phyloP scores from a whole-genome alignment of 441 rosid genomes.

The Pelargonium exstipulatum region DNA sequence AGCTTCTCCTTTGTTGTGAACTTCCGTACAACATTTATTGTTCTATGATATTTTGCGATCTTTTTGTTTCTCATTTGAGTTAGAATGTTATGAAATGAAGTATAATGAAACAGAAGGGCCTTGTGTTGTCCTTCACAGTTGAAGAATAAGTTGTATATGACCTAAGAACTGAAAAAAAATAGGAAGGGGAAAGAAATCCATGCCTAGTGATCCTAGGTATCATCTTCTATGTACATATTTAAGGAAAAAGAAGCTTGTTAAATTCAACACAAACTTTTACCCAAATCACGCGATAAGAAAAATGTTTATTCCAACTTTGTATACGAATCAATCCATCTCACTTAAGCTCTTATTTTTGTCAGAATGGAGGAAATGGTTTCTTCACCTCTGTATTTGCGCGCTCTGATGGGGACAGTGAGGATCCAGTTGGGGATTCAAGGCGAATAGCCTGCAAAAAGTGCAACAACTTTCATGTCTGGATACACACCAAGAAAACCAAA shows the following conservation, averaged over 20 bases:
- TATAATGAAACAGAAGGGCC: background rate
- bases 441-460: constrained; percentile 85
- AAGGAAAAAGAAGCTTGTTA: background rate
- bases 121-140: background rate
- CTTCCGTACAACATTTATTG: background rate
- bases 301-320: too few species aligned
- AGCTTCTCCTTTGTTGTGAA: background rate
- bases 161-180: too few species aligned
- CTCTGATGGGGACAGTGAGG: constrained; percentile 57
- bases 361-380: constrained; percentile 54
- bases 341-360: constrained; percentile 23
- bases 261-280: background rate
- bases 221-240: background rate
- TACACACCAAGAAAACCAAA: constrained; percentile 62
- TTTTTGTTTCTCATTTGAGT: background rate
- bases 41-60: background rate
- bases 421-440: constrained; percentile 65
- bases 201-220: background rate
- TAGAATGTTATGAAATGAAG: background rate
- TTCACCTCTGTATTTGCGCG: constrained; percentile 56
- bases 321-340: constrained; percentile 2
- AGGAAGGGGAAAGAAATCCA: background rate
- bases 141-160: background rate
- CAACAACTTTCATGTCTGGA: constrained; percentile 69
- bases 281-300: too few species aligned